These are phyloP conservation scores for Sicyos edulis DNA, from an alignment of 306 rosid genomes.

Conservation along the genomic window DNA sequence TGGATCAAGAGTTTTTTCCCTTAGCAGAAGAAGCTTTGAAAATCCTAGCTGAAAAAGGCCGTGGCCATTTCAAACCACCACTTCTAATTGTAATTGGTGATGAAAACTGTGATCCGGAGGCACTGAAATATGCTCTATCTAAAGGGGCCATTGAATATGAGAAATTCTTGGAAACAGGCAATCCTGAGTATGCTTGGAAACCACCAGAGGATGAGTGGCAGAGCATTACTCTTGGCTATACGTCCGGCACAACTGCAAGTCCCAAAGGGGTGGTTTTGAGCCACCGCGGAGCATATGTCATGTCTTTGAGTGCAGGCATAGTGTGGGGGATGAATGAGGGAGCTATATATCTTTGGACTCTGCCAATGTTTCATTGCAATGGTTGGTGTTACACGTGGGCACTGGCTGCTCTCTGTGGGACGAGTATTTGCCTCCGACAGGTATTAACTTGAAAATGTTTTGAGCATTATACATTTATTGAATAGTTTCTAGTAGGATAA, in stretches of 20 bases:
- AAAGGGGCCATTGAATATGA: constrained; percentile 64
- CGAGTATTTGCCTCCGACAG: constrained; percentile 92
- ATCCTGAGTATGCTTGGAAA: constrained; percentile 73
- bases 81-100: constrained; percentile 67
- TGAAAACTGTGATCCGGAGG: constrained; percentile 52
- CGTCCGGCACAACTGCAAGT: constrained; percentile 92
- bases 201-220: constrained; percentile 98
- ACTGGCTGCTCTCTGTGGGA: constrained; percentile 79
- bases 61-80: constrained; percentile 45
- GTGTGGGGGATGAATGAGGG: constrained; percentile 91
- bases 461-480: not conserved
- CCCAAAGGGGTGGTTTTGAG: constrained; percentile 93
- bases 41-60: constrained; percentile 48
- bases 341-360: constrained; percentile 81
- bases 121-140: constrained; percentile 33
- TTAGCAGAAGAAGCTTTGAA: constrained; percentile 65
- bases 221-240: constrained; percentile 87
- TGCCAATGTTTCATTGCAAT: constrained; percentile 97
- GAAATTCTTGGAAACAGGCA: constrained; percentile 60
- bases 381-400: constrained; percentile 95
- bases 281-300: constrained; percentile 81
- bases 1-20: constrained; percentile 56
- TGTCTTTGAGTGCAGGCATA: constrained; percentile 51
- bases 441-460: constrained; percentile 18
- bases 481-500: constrained; percentile 5